Evolutionary conservation across 306 rosid species (phyloP).

Genomic region (Argentina anserina): DNA sequence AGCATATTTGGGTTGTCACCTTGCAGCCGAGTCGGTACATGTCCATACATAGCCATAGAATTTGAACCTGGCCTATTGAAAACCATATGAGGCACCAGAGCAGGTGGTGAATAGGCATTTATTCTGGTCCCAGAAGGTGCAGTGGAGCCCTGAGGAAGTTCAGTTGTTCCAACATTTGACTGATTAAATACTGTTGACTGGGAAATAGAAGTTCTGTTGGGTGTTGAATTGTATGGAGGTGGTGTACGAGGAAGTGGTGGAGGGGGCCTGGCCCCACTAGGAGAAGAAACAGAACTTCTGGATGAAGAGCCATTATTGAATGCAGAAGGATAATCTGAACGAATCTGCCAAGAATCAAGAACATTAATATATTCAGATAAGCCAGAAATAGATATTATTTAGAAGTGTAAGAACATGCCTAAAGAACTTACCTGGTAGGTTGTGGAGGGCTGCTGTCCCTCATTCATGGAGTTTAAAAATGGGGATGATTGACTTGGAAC

Average conservation of each 20-base stretch:
- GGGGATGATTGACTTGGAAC: constrained; percentile 59
- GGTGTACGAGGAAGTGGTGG: constrained; percentile 99
- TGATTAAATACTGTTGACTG: constrained; percentile 59
- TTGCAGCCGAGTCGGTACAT: constrained; percentile 63
- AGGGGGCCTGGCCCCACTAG: constrained; percentile 72
- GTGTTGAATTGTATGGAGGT: constrained; percentile 66
- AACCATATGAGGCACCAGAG: constrained; percentile 46
- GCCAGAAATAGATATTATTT: constrained; percentile 10
- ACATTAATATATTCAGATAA: constrained; percentile 15
- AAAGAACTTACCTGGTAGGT: constrained; percentile 51
- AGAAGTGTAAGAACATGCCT: constrained; percentile 9
- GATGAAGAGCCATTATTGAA: constrained; percentile 51
- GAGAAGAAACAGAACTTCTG: constrained; percentile 58
- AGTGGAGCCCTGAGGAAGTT: constrained; percentile 49
- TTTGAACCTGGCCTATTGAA: constrained; percentile 60
- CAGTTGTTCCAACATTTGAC: constrained; percentile 44
- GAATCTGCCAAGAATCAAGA: constrained; percentile 50
- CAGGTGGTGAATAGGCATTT: constrained; percentile 51
- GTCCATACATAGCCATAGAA: constrained; percentile 51
- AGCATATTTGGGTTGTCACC: constrained; percentile 57
- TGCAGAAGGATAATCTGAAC: constrained; percentile 58
- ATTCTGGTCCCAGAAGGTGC: constrained; percentile 54
- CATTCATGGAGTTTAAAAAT: constrained; percentile 52
- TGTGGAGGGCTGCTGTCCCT: constrained; percentile 51
- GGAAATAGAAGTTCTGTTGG: constrained; percentile 52